Conservation (phyloP, 768 basidiomycete species). For the Mycena haematopus region DNA sequence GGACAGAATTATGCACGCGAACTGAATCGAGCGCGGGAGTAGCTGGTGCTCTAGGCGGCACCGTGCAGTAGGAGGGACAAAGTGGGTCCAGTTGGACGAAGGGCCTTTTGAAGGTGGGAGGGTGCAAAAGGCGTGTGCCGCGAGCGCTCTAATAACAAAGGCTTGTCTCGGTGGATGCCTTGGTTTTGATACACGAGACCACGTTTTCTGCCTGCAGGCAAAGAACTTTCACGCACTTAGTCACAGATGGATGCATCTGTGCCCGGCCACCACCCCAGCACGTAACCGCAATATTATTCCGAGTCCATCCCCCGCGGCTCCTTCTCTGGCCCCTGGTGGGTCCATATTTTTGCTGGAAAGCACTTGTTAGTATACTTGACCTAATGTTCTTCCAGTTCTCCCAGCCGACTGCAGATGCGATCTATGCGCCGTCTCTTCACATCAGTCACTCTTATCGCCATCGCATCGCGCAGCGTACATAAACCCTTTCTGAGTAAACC, state of each 20-base stretch:
- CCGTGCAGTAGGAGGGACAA: slow-evolving; percentile 36
- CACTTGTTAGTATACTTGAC: background rate
- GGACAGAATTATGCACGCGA: slow-evolving; percentile 51
- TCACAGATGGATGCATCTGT: slow-evolving; percentile 24
- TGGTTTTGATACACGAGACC: slow-evolving; percentile 63
- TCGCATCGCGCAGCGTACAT: slow-evolving; percentile 28
- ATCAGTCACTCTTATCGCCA: slow-evolving; percentile 62
- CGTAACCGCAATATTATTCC: slow-evolving; percentile 22
- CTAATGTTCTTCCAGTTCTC: background rate
- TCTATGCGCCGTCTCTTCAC: slow-evolving; percentile 39
- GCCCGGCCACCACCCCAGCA: slow-evolving; percentile 17
- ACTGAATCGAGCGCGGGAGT: slow-evolving; percentile 55
- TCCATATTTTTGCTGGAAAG: slow-evolving; percentile 19
- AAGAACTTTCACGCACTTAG: slow-evolving; percentile 43
- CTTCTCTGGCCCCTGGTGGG: slow-evolving; percentile 7
- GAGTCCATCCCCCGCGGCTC: background rate
- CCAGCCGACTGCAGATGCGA: slow-evolving; percentile 19
- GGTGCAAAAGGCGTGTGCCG: slow-evolving; percentile 58
- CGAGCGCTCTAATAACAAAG: slow-evolving; percentile 47
- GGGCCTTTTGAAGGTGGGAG: slow-evolving; percentile 59
- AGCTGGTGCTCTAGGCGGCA: slow-evolving; percentile 36
- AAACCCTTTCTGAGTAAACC: slow-evolving; percentile 14
- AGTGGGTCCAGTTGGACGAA: slow-evolving; percentile 52
- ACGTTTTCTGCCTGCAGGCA: slow-evolving; percentile 86
- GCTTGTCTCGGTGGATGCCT: slow-evolving; percentile 52